A percentile compares a stretch with the other conserved stretches of the same genome.
These are phyloP conservation scores for Cordyceps pruinosa DNA, from an alignment of 2,329 filamentous ascomycete species.

Conservation along the genomic window DNA sequence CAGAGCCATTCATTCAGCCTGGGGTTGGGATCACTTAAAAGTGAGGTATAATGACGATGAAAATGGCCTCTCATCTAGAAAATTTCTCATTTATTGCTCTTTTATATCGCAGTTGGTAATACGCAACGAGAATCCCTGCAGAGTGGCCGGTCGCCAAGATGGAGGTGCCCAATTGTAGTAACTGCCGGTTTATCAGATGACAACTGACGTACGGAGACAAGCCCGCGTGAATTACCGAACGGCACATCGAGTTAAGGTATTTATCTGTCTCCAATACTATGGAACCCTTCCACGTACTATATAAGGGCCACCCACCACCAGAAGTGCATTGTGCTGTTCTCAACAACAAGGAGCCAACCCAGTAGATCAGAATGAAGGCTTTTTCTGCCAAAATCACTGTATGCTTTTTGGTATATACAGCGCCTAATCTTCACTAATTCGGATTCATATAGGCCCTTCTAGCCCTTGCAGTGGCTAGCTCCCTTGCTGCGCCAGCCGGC, in stretches of 20 bases:
- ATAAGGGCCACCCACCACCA: not conserved
- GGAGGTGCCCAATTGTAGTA: not conserved
- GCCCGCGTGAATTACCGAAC: too few relatives aligned
- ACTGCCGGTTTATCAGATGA: not conserved
- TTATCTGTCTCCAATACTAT: too few relatives aligned
- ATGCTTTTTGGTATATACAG: not conserved
- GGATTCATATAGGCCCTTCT: not conserved
- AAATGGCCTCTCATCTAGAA: not conserved
- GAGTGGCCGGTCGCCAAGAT: constrained; percentile 33
- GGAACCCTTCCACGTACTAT: not conserved
- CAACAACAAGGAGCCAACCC: not conserved
- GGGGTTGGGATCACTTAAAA: not conserved
- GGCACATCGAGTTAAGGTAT: not conserved
- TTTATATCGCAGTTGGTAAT: constrained; percentile 20
- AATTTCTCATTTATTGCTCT: not conserved
- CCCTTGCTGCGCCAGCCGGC: not conserved
- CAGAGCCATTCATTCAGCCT: not conserved
- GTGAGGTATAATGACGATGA: not conserved
- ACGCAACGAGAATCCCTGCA: constrained; percentile 33
- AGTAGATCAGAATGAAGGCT: not conserved
- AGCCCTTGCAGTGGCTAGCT: not conserved
- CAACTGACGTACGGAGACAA: not conserved
- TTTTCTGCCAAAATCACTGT: not conserved
- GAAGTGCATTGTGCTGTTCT: not conserved
- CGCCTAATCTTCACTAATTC: not conserved